A percentile compares a stretch with the other conserved stretches of the same genome.
Evolutionary conservation across 2,329 filamentous ascomycete species (phyloP).

Genomic region (Paecilomyces dactylethromorphus): DNA sequence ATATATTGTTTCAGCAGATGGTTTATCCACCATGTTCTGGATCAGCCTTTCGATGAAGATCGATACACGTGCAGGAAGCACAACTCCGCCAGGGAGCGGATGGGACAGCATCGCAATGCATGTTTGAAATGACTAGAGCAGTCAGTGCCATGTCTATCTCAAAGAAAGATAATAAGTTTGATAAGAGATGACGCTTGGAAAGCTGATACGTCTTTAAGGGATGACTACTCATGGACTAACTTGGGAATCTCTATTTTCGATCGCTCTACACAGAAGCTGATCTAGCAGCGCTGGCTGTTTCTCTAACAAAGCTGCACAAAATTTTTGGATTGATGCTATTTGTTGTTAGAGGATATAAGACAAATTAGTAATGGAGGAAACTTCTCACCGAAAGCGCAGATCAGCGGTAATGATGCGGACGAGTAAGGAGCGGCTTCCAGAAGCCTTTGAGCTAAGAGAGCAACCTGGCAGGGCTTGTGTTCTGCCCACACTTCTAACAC

Average conservation of each 20-base stretch:
- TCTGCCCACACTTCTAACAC: conserved; percentile 42
- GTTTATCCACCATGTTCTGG: conserved; percentile 18
- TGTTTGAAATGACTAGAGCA: conserved; percentile 19
- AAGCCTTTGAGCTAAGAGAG: conserved; percentile 38
- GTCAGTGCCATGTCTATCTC: not conserved
- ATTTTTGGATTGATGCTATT: conserved; percentile 20
- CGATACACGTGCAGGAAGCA: conserved; percentile 26
- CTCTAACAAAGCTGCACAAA: conserved; percentile 27
- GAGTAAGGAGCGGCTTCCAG: conserved; percentile 46
- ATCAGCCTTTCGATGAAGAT: conserved; percentile 26
- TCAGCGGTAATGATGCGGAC: conserved; percentile 43
- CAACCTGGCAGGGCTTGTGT: conserved; percentile 44
- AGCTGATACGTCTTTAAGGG: not conserved
- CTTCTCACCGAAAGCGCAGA: conserved; percentile 42
- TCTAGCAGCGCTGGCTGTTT: conserved; percentile 29
- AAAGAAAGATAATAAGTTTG: not conserved
- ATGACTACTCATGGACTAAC: conserved; percentile 13
- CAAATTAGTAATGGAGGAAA: not conserved
- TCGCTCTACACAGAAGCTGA: conserved; percentile 23
- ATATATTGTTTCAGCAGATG: conserved; percentile 24
- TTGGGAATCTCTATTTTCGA: conserved; percentile 19
- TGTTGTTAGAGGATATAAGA: not conserved
- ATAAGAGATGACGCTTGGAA: not conserved
- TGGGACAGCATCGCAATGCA: conserved; percentile 29
- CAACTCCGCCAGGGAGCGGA: conserved; percentile 20